Evolutionary conservation across 768 basidiomycete species (phyloP), one percentile per base, ranked within the genome.

Genomic region (Lentinula raphanica): DNA sequence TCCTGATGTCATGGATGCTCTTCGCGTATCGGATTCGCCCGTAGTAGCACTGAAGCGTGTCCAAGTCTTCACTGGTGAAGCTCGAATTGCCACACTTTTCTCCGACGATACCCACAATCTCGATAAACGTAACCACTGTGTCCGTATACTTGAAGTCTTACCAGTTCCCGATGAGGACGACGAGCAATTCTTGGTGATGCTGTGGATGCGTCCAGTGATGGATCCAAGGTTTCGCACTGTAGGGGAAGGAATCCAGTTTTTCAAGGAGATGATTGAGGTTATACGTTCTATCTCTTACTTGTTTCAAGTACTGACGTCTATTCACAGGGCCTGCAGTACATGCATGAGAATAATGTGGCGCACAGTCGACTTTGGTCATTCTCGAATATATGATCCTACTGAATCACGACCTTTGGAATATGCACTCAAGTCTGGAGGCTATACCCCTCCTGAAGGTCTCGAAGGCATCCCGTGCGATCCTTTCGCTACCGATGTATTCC

Each of bases 401-500:
- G 60, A 58, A 0, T 72, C 70, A 25, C 42, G 60, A 4, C 68
- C 72, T 0, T 54, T 46, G 0, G 65, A 76, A 2, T 60, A 62
- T 5, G 79, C 78, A 0, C 65, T 74, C 1, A 59, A 60, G 38
- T 72, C 74, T 0, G 78, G 73, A 1, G 79, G 83, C 62, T 71
- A 70, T 51, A 64, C 72, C 0, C 71, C 71, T 0, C 78, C 79
- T 1, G 78, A 79, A 45, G 72, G 70, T 42, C 21, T 29, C 15
- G 29, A 7, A 25, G 29, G 65, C 13, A 61, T 56, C 4, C 69
- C 66, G 0, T 64, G 68, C 5, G 63, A 81, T 58, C 76, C 77
- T 0, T 81, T 80, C 46, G 65, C 72, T 0, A 72, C 72, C 0
- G 80, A 81, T 32, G 65, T 81, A 2, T 81, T 76, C 58, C 72